Conservation (phyloP, 495 filamentous ascomycete genomes). For the Neurospora pannonica region DNA sequence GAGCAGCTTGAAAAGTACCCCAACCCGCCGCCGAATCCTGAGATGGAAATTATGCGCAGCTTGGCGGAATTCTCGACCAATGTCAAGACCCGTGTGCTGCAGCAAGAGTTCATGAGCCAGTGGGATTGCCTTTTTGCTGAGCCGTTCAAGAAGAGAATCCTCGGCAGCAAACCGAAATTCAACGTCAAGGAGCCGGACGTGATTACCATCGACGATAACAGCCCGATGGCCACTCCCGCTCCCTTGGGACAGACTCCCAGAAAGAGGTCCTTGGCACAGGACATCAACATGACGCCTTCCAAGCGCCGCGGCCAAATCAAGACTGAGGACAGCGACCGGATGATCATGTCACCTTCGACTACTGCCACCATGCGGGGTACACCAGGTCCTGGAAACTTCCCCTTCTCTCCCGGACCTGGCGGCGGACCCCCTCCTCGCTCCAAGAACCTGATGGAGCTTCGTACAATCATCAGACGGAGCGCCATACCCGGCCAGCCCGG, state of each 20-base stretch:
- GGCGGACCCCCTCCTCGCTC: neutral
- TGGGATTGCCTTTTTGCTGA: slow-evolving; percentile 22
- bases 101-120: slow-evolving; percentile 18
- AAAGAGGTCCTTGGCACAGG: slow-evolving; percentile 11
- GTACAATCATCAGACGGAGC: slow-evolving; percentile 23
- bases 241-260: slow-evolving; percentile 2
- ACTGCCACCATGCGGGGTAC: neutral
- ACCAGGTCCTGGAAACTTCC: neutral
- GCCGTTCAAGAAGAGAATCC: slow-evolving; percentile 25
- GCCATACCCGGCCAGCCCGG: slow-evolving; percentile 36
- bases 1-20: slow-evolving; percentile 41
- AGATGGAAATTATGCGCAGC: slow-evolving; percentile 36
- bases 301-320: slow-evolving; percentile 10
- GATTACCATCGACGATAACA: slow-evolving; percentile 19
- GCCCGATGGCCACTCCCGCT: slow-evolving; percentile 13
- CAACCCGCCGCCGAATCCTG: slow-evolving; percentile 43
- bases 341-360: neutral
- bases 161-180: slow-evolving; percentile 35
- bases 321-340: slow-evolving; percentile 4
- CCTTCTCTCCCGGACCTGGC: neutral
- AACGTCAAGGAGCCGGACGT: slow-evolving; percentile 19
- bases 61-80: slow-evolving; percentile 30
- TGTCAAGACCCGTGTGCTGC: slow-evolving; percentile 27
- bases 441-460: slow-evolving; percentile 25
- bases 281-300: neutral